Conservation (phyloP, 2,329 filamentous ascomycete species). For the Alternaria panax region DNA sequence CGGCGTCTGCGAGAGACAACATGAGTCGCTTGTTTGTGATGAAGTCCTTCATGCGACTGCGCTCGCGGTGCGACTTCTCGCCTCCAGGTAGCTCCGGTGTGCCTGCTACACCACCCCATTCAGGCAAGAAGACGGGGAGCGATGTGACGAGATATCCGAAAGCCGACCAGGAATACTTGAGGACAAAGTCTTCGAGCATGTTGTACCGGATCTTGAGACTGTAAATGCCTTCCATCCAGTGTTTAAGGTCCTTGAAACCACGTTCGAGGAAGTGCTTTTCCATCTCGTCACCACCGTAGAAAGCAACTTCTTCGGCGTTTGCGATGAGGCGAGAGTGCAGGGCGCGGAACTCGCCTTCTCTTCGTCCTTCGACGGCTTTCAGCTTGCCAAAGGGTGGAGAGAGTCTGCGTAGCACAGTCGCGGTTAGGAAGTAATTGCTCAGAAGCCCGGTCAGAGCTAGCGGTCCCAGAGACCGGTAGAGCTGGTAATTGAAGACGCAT, state of each 20-base stretch:
- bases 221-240: conserved; percentile 98
- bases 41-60: conserved; percentile 94
- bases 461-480: conserved; percentile 89
- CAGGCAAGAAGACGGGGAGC: conserved; percentile 90
- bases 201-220: conserved; percentile 98
- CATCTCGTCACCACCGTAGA: conserved; percentile 94
- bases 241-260: conserved; percentile 90
- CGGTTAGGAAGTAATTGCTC: conserved; percentile 93
- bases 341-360: conserved; percentile 93
- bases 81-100: conserved; percentile 67
- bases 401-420: conserved; percentile 83
- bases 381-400: conserved; percentile 97
- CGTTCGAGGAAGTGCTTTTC: conserved; percentile 91
- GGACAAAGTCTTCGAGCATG: conserved; percentile 96
- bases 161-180: conserved; percentile 98
- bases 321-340: conserved; percentile 91
- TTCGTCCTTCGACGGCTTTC: conserved; percentile 92
- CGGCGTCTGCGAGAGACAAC: conserved; percentile 94
- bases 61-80: conserved; percentile 69
- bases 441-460: conserved; percentile 84
- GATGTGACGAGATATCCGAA: conserved; percentile 95
- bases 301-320: conserved; percentile 96
- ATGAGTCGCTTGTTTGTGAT: conserved; percentile 99
- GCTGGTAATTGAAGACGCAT: conserved; percentile 96
- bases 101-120: conserved; percentile 87